Percentiles rank a stretch among this genome's conserved stretches.
These are phyloP conservation scores for Mesembryanthemum crystallinum DNA, from an alignment of 148 eudicot genomes.

Conservation along the genomic window DNA sequence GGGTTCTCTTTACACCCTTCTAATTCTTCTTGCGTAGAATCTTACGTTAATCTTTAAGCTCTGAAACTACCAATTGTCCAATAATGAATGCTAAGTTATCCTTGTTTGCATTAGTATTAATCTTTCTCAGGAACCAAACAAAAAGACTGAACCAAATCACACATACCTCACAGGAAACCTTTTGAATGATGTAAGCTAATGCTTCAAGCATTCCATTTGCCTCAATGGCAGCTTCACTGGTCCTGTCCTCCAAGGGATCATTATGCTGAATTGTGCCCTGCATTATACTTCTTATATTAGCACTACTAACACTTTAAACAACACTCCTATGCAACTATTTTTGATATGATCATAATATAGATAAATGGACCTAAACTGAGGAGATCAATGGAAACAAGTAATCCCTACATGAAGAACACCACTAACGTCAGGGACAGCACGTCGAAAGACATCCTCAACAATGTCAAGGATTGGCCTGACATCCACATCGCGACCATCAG, in stretches of 20 bases:
- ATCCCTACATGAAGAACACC: constrained; percentile 36
- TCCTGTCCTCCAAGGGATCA: constrained; percentile 43
- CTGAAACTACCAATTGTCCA: too few species aligned
- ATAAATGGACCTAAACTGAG: not conserved
- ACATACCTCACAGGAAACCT: constrained; percentile 73
- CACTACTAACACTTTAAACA: too few species aligned
- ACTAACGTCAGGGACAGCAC: constrained; percentile 42
- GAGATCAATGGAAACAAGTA: not conserved
- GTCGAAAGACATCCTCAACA: constrained; percentile 55
- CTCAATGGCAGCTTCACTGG: constrained; percentile 36
- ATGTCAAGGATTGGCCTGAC: constrained; percentile 56
- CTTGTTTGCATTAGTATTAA: too few species aligned
- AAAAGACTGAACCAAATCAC: not conserved
- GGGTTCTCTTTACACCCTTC: not conserved
- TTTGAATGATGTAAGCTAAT: constrained; percentile 59
- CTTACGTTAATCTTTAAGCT: not conserved
- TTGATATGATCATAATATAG: not conserved
- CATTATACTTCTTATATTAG: too few species aligned
- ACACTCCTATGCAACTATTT: too few species aligned
- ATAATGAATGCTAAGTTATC: too few species aligned
- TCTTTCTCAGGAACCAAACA: too few species aligned
- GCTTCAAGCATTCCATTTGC: constrained; percentile 54
- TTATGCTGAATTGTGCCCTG: constrained; percentile 42
- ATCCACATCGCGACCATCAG: constrained; percentile 69
- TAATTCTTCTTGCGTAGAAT: not conserved